phyloP scores from a whole-genome alignment of 257 asterid genomes.

The Osmanthus fragrans region DNA sequence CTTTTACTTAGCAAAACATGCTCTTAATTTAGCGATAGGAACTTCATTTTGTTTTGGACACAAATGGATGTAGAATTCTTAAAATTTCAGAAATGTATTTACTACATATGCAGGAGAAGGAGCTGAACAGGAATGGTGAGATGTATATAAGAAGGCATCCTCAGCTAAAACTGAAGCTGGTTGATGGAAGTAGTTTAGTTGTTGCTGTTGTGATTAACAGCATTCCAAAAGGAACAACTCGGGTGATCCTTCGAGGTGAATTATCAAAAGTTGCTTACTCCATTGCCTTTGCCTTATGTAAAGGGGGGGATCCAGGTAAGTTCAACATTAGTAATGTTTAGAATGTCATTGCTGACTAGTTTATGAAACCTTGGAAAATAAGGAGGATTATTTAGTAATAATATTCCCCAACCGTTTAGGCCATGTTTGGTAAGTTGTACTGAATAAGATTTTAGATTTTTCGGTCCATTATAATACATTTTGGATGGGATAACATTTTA shows the following conservation, averaged over 20 bases:
- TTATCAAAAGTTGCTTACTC: slow-evolving; percentile 27
- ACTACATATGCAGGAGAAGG: slow-evolving; percentile 13
- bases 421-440: neutral
- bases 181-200: slow-evolving; percentile 34
- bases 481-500: neutral
- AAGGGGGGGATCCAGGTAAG: slow-evolving; percentile 26
- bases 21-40: neutral
- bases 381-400: no score
- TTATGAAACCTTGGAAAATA: neutral
- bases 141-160: slow-evolving; percentile 24
- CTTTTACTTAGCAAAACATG: neutral
- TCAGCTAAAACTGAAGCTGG: slow-evolving; percentile 25
- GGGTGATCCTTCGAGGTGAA: slow-evolving; percentile 27
- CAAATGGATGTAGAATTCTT: neutral
- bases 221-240: slow-evolving; percentile 30
- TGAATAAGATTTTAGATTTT: no score
- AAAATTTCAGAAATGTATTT: neutral
- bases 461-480: no score
- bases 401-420: neutral
- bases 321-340: no score
- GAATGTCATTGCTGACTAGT: neutral
- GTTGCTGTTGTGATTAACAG: slow-evolving; percentile 34
- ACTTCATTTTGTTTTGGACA: no score
- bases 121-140: slow-evolving; percentile 29
- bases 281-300: slow-evolving; percentile 26